Conservation (phyloP, 2,329 filamentous ascomycete genomes). For the Trichoderma sp. region DNA sequence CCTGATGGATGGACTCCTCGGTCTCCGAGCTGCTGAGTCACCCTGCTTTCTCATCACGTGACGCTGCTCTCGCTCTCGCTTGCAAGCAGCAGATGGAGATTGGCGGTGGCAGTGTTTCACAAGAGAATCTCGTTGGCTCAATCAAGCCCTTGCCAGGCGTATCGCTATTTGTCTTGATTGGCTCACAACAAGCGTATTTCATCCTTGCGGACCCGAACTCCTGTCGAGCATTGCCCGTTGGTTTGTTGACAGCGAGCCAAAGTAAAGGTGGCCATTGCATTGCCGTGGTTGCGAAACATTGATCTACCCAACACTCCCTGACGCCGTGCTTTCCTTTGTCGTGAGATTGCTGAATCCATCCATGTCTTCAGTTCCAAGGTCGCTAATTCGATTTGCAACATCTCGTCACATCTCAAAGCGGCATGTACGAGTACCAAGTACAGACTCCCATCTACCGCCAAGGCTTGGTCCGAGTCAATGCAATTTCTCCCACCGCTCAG, state of each 20-base stretch:
- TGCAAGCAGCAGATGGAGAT: neutral
- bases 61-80: neutral
- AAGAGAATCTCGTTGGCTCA: neutral
- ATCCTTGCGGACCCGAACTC: neutral
- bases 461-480: neutral
- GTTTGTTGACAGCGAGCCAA: neutral
- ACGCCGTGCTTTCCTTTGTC: neutral
- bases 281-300: neutral
- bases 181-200: neutral
- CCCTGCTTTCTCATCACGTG: neutral
- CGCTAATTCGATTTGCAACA: neutral
- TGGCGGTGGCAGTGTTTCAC: slow-evolving; percentile 19
- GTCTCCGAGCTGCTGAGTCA: neutral
- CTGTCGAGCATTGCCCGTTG: slow-evolving; percentile 4
- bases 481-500: slow-evolving; percentile 8
- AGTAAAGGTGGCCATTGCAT: neutral
- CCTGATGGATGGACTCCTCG: slow-evolving; percentile 7
- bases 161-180: slow-evolving; percentile 5
- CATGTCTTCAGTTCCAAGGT: neutral
- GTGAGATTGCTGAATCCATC: neutral
- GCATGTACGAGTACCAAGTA: neutral
- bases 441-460: neutral
- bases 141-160: neutral
- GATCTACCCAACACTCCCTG: neutral
- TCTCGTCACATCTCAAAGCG: neutral